Conservation (phyloP, 164 flowering plant genomes). For the Vitis cinerea region DNA sequence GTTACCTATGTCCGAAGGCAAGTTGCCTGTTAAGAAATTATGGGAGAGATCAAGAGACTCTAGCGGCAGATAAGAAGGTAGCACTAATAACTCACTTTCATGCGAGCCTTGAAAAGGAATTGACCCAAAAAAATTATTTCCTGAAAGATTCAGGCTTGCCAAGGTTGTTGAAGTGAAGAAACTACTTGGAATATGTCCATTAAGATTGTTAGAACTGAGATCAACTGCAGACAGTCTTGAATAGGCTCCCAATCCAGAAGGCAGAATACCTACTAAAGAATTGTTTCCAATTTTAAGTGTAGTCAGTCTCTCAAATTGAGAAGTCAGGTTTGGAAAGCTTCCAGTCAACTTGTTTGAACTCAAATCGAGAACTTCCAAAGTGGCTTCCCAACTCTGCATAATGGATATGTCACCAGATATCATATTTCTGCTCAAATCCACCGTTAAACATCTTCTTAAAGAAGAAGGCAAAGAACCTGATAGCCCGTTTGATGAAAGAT, state of each 20-base stretch:
- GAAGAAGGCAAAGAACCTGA: constrained; percentile 66
- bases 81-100: constrained; percentile 47
- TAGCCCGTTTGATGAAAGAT: constrained; percentile 75
- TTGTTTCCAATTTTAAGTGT: constrained; percentile 61
- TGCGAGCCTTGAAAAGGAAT: constrained; percentile 68
- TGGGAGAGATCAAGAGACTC: constrained; percentile 81
- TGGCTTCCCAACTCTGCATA: constrained; percentile 58
- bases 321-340: constrained; percentile 58
- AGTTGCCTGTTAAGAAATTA: constrained; percentile 58
- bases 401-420: constrained; percentile 62
- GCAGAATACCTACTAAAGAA: constrained; percentile 61
- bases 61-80: constrained; percentile 49
- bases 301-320: constrained; percentile 48
- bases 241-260: constrained; percentile 41
- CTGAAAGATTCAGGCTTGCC: constrained; percentile 68
- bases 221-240: constrained; percentile 54
- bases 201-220: constrained; percentile 63
- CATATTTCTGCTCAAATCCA: constrained; percentile 80
- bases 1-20: constrained; percentile 71
- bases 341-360: constrained; percentile 82
- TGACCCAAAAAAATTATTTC: constrained; percentile 61
- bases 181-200: constrained; percentile 66
- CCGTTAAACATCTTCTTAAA: constrained; percentile 38
- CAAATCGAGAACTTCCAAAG: constrained; percentile 69
- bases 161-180: constrained; percentile 60